These are phyloP conservation scores for Cinnamomum chago DNA, from an alignment of 164 flowering plant genomes.

Conservation along the genomic window DNA sequence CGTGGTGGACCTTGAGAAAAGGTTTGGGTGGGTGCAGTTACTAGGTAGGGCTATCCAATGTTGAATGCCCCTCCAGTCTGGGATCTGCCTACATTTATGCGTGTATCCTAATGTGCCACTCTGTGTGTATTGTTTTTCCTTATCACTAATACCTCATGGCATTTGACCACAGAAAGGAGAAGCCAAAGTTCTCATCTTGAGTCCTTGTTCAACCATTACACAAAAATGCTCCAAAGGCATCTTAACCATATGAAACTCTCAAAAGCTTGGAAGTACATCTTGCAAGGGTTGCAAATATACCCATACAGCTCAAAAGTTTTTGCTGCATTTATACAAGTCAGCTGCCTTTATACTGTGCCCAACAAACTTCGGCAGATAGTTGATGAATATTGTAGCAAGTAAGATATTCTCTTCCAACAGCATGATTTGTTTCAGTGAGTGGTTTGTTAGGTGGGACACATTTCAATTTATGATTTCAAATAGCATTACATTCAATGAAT, in stretches of 20 bases:
- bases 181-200: constrained; percentile 75
- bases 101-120: no score
- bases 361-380: constrained; percentile 69
- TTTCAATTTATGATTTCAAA: no score
- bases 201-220: constrained; percentile 46
- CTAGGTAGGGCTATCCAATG: no score
- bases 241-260: constrained; percentile 32
- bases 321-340: constrained; percentile 44
- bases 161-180: constrained; percentile 58
- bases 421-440: neutral
- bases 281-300: constrained; percentile 70
- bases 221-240: constrained; percentile 58
- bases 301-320: constrained; percentile 66
- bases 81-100: no score
- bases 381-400: constrained; percentile 69
- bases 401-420: constrained; percentile 22
- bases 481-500: no score
- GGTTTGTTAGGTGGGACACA: no score
- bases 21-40: no score
- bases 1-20: no score
- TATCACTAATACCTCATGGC: neutral
- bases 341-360: constrained; percentile 60
- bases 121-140: no score
- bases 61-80: no score
- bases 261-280: constrained; percentile 48